A percentile compares a stretch with the other conserved stretches of the same genome.
Conservation (phyloP, 176 grass and related monocot species). For the Bonia amplexicaulis region DNA sequence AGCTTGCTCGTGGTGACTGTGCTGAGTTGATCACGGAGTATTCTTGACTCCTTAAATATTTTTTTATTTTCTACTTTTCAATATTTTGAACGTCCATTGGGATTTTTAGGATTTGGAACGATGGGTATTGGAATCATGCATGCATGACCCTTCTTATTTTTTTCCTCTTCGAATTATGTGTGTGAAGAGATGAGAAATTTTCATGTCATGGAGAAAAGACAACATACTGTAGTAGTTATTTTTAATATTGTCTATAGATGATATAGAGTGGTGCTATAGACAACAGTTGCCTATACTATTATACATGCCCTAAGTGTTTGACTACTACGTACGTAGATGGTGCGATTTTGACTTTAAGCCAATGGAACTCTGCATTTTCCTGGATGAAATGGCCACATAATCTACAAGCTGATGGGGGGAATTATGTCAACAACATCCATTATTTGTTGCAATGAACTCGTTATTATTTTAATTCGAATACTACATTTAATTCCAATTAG, state of each 20-base stretch:
- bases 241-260: no score
- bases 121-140: not conserved
- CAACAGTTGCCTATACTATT: no score
- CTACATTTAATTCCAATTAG: not conserved
- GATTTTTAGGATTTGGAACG: conserved; percentile 33
- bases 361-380: not conserved
- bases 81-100: conserved; percentile 5
- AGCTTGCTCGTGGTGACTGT: conserved; percentile 35
- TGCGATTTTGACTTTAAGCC: not conserved
- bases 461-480: not conserved
- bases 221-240: fast-evolving
- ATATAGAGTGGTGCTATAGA: no score
- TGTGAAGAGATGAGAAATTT: not conserved
- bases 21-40: conserved; percentile 30
- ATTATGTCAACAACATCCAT: not conserved
- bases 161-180: conserved; percentile 11
- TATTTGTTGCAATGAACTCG: not conserved
- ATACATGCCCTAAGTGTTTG: not conserved
- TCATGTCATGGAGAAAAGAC: no score
- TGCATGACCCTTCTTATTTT: not conserved
- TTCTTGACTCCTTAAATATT: conserved; percentile 13
- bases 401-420: not conserved
- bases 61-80: not conserved
- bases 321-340: not conserved
- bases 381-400: not conserved